These are phyloP conservation scores for Coemansia sp. DNA, from an alignment of 192 early-diverging fungal species.

Conservation along the genomic window DNA sequence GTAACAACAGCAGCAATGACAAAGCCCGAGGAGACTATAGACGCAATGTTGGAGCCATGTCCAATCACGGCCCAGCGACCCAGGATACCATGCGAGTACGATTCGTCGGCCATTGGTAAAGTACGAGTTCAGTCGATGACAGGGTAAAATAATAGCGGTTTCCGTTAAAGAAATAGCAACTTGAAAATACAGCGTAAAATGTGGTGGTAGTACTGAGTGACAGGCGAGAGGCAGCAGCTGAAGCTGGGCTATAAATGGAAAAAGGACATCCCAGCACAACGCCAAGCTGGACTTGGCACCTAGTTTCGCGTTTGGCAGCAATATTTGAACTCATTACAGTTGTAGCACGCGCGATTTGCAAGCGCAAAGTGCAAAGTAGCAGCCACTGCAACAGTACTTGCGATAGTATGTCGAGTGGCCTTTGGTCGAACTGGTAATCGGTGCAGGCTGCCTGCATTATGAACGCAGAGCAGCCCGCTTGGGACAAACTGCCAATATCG, in stretches of 20 bases:
- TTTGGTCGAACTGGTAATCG: not conserved
- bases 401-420: not conserved
- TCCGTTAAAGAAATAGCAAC: not conserved
- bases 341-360: not conserved
- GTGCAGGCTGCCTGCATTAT: not conserved
- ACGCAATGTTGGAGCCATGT: slow-evolving; percentile 42
- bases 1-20: slow-evolving; percentile 26
- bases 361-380: slow-evolving; percentile 4
- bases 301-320: not conserved
- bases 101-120: slow-evolving; percentile 8
- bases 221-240: not conserved
- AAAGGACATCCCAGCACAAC: not conserved
- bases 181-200: not conserved
- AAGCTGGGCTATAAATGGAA: not conserved
- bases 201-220: not conserved
- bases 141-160: not conserved
- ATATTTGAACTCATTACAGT: not conserved
- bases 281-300: not conserved
- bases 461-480: not conserved
- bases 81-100: slow-evolving; percentile 33
- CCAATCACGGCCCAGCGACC: slow-evolving; percentile 50
- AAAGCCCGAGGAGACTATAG: slow-evolving; percentile 30
- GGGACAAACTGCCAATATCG: not conserved
- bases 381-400: not conserved
- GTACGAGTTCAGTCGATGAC: not conserved